Base-by-base conservation (phyloP, 352 stramenopile genomes). In the Globisporangium solare region DNA sequence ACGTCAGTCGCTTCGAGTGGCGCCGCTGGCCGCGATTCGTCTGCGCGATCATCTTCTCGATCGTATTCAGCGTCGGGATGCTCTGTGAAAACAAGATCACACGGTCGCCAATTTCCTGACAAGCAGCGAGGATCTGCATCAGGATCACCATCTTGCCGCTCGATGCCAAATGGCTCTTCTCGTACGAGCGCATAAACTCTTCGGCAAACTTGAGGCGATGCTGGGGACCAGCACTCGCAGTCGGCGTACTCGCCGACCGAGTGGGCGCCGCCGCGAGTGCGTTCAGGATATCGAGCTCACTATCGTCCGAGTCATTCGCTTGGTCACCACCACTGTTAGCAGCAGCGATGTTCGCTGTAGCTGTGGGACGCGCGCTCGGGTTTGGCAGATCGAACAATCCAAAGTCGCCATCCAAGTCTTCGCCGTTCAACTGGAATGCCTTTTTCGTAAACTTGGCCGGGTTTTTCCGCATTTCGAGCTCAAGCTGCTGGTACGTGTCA, bases 51-150 rank as follows among this genome's bases (percentile, higher is more conserved):
- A 93, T 83, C 18, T 70, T 57, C 48, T 78, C 83, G 50, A 95
- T 85, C 8, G 79, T 76, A 50, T 95, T 88, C 7, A 96, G 64
- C 0, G 85, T 96, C 41, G 81, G 74, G 22, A 96, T 92, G 58
- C 85, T 95, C 63, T 96, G 88, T 8, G 88, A 95, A 41, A 96
- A 96, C 32, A 96, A 71, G 22, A 95, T 93, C 43, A 94, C 80
- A 24, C 88, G 88, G 60, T 96, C 88, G 14, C 72, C 75, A 27
- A 93, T 74, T 31, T 70, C 61, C 22, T 89, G 82, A 17, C 77
- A 92, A 35, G 82, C 73, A 8, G 58, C 62, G 14, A 96, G 58
- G 32, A 96, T 72, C 54, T 91, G 66, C 76, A 95, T 88, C 12
- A 95, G 57, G 14, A 96, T 74, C 57, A 92, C 71, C 82, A 95